Evolutionary conservation across 192 early-diverging fungal species (phyloP), one percentile per base, ranked within the genome.

Genomic region (Entomortierella chlamydospora): DNA sequence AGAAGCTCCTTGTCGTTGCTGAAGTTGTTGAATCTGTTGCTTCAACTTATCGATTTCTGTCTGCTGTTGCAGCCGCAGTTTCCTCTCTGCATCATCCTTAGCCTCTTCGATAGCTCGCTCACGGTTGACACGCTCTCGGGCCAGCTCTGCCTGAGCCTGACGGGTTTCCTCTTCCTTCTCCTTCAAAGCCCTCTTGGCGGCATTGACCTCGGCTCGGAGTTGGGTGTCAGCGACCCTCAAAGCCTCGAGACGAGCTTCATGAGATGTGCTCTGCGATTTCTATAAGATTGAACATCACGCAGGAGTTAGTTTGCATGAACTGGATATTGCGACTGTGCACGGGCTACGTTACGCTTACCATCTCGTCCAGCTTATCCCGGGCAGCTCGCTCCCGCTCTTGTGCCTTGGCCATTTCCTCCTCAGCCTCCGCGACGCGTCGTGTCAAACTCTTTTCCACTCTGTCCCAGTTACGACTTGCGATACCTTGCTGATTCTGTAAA

Each of bases 391-490:
- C 73, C 7, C 65, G 59, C 25, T 77, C 73, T 28, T 69, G 73
- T 28, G 73, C 73, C 28, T 69, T 68, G 30, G 30, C 20, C 11
- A 41, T 47, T 22, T 77, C 66, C 9, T 68, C 73, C 23, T 77
- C 73, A 8, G 73, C 73, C 22, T 77, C 73, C 0, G 66, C 37
- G 13, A 77, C 66, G 39, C 73, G 73, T 11, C 73, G 50, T 0
- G 65, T 58, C 53, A 77, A 22, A 20, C 64, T 72, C 60, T 82
- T 64, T 33, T 87, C 86, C 17, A 83, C 47, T 41, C 84, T 77
- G 43, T 87, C 86, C 67, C 83, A 78, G 31, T 81, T 82, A 49
- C 82, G 78, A n/a, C 53, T 62, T 11, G 81, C 76, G 8, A 62
- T 22, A 0, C 69, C 50, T 18, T 84, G 78, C 31, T 87, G 84